phyloP scores from a whole-genome alignment of 257 asterid genomes.

The Solanum piurae region DNA sequence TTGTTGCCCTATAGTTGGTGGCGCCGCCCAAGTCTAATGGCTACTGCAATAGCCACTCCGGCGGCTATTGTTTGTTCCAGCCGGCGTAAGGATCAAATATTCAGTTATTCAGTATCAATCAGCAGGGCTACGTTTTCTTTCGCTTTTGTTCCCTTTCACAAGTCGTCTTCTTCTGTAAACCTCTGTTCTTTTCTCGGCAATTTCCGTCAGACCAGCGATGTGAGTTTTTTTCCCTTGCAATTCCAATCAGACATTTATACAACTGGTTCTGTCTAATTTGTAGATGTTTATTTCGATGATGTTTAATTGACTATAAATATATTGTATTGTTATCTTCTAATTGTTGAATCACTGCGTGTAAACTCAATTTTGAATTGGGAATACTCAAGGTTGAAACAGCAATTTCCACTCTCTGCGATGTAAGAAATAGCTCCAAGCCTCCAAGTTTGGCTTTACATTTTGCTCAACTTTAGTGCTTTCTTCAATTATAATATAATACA shows the following conservation, averaged over 20 bases:
- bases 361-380: neutral
- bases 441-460: neutral
- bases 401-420: neutral
- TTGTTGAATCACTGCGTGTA: neutral
- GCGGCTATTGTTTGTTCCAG: conserved; percentile 1
- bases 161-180: neutral
- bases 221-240: neutral
- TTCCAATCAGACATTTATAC: neutral
- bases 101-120: neutral
- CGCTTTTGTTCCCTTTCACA: neutral
- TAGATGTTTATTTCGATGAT: neutral
- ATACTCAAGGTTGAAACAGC: neutral
- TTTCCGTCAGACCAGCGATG: neutral
- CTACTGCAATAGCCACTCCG: conserved; percentile 20
- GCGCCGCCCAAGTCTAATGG: conserved; percentile 1
- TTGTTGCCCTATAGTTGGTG: neutral
- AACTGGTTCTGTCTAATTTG: neutral
- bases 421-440: neutral
- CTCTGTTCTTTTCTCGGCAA: neutral
- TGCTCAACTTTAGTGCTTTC: neutral
- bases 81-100: conserved; percentile 1
- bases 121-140: neutral
- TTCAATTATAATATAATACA: neutral
- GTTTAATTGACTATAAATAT: neutral
- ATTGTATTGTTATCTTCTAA: neutral